Conservation (phyloP, 495 filamentous ascomycete species). For the Podospora anserina region DNA sequence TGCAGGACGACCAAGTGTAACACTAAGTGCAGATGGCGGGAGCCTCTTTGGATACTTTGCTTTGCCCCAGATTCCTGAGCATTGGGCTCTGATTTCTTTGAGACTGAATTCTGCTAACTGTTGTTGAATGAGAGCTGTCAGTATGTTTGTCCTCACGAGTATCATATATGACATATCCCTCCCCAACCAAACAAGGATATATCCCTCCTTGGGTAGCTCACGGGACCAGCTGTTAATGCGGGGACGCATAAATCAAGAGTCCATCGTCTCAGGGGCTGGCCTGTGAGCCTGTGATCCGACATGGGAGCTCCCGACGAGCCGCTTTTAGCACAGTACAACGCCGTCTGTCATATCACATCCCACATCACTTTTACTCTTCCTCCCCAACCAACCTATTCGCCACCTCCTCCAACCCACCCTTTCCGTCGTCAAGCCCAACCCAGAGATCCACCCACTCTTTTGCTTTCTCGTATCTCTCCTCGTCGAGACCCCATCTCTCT, state of each 20-base stretch:
- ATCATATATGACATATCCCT: neutral
- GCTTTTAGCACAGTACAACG: neutral
- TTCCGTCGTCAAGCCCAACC: slow-evolving; percentile 39
- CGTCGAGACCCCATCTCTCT: slow-evolving; percentile 56
- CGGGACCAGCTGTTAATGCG: slow-evolving; percentile 1
- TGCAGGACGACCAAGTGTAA: neutral
- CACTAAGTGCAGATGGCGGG: neutral
- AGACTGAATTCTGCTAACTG: neutral
- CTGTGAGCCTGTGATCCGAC: neutral
- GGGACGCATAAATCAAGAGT: neutral
- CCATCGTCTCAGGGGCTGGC: neutral
- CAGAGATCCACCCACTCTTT: slow-evolving; percentile 65
- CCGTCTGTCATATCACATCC: neutral
- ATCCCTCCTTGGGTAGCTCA: neutral
- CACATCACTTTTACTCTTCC: slow-evolving; percentile 1
- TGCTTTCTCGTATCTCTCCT: slow-evolving; percentile 49
- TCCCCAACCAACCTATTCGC: slow-evolving; percentile 44
- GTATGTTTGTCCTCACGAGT: neutral
- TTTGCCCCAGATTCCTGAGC: neutral
- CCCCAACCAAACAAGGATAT: neutral
- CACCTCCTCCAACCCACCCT: slow-evolving; percentile 55
- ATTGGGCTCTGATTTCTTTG: neutral
- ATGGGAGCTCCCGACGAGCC: neutral
- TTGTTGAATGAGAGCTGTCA: too few species aligned
- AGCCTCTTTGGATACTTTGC: neutral